phyloP scores from a whole-genome alignment of 371 early-diverging fungal species.

The Conidiobolus incongruus region DNA sequence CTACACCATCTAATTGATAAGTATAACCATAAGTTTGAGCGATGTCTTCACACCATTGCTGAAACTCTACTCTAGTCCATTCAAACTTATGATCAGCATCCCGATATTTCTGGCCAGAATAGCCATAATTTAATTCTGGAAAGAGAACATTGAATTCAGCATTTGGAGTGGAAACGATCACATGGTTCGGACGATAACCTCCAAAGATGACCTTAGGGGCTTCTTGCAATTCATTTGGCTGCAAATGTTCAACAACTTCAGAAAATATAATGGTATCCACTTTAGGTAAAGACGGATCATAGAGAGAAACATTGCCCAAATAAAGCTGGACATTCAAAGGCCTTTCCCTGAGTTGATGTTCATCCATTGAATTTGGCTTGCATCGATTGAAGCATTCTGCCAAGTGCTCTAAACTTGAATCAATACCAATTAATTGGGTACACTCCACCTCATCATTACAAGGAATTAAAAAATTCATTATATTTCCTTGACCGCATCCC shows the following conservation, averaged over 20 bases:
- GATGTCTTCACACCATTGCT: constrained; percentile 33
- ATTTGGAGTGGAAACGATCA: constrained; percentile 60
- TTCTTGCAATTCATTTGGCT: constrained; percentile 18
- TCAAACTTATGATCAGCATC: constrained; percentile 83
- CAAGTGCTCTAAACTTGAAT: constrained; percentile 18
- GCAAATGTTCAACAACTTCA: constrained; percentile 45
- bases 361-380: constrained; percentile 24
- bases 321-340: constrained; percentile 24
- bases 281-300: constrained; percentile 4
- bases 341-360: constrained; percentile 13
- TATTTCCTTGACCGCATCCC: constrained; percentile 51
- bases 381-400: constrained; percentile 18
- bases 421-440: constrained; percentile 28
- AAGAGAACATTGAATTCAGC: constrained; percentile 77
- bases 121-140: constrained; percentile 45
- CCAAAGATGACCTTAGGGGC: constrained; percentile 38
- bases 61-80: constrained; percentile 71
- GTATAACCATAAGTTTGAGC: constrained; percentile 36
- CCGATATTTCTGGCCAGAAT: constrained; percentile 31
- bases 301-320: constrained; percentile 14
- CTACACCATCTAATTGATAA: constrained; percentile 43
- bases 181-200: constrained; percentile 27
- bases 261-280: constrained; percentile 33
- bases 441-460: constrained; percentile 18
- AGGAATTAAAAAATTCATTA: constrained; percentile 26